Percentiles rank a stretch among this genome's conserved stretches.
phyloP scores from a whole-genome alignment of 2,329 filamentous ascomycete genomes.

The Nemania bipapillata region DNA sequence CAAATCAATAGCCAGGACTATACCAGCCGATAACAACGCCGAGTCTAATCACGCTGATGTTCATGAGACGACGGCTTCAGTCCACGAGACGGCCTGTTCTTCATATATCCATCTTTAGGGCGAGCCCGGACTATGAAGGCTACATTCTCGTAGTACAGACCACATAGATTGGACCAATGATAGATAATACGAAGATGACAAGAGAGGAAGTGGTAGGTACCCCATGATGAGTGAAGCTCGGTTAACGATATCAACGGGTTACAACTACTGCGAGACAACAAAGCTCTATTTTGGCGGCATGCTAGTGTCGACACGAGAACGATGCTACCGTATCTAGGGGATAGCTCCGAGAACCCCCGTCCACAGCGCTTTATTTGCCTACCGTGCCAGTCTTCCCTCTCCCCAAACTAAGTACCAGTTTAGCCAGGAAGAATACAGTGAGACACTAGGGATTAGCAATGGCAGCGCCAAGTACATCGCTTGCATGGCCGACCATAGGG shows the following conservation, averaged over 20 bases:
- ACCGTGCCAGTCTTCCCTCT: conserved; percentile 23
- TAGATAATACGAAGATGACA: conserved; percentile 32
- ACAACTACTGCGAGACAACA: conserved; percentile 21
- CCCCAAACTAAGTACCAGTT: conserved; percentile 19
- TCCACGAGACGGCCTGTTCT: conserved; percentile 10
- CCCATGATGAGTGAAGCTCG: conserved; percentile 33
- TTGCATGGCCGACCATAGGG: conserved; percentile 33
- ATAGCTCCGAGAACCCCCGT: conserved; percentile 37
- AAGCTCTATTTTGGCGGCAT: conserved; percentile 33
- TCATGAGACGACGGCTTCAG: conserved; percentile 4
- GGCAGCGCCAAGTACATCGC: conserved; percentile 26
- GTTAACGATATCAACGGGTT: conserved; percentile 25
- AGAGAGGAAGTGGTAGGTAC: conserved; percentile 6
- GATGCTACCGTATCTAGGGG: conserved; percentile 35
- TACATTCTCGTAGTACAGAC: conserved; percentile 25
- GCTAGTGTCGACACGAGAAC: conserved; percentile 38
- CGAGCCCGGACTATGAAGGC: not conserved
- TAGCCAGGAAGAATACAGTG: conserved; percentile 15
- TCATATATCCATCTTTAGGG: conserved; percentile 31
- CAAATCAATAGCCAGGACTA: not conserved
- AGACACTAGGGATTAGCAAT: conserved; percentile 8
- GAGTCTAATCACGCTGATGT: conserved; percentile 11
- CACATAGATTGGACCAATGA: conserved; percentile 15
- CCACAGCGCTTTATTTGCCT: conserved; percentile 27
- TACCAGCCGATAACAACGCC: not conserved